A percentile compares a stretch with the other conserved stretches of the same genome.
These are phyloP conservation scores for Neurospora sp. DNA, from an alignment of 495 filamentous ascomycete species.

Conservation along the genomic window DNA sequence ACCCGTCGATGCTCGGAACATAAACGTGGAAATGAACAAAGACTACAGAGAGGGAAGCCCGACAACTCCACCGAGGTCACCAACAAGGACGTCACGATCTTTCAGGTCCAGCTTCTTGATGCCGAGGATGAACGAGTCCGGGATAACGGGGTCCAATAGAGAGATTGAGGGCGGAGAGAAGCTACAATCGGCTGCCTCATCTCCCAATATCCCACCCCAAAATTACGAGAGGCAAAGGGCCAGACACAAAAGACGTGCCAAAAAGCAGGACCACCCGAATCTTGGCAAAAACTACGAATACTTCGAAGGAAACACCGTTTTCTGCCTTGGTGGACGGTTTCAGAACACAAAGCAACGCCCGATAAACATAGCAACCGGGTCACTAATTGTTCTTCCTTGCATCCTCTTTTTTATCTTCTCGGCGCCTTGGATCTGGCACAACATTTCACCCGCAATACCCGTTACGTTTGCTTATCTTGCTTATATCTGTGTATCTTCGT, in stretches of 20 bases:
- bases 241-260: conserved; percentile 7
- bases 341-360: conserved; percentile 84
- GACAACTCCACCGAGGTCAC: conserved; percentile 20
- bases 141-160: conserved; percentile 38
- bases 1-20: conserved; percentile 38
- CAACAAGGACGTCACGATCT: conserved; percentile 58
- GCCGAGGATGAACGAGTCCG: conserved; percentile 37
- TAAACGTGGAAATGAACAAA: conserved; percentile 48
- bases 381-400: conserved; percentile 65
- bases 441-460: conserved; percentile 87
- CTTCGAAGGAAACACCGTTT: conserved; percentile 84
- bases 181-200: conserved; percentile 65
- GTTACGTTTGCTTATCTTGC: conserved; percentile 86
- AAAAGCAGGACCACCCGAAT: conserved; percentile 20
- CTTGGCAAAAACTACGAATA: conserved; percentile 71
- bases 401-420: conserved; percentile 80
- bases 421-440: conserved; percentile 80
- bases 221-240: conserved; percentile 15
- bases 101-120: conserved; percentile 60
- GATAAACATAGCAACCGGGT: conserved; percentile 81
- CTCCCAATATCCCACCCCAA: conserved; percentile 46
- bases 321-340: conserved; percentile 73
- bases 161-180: conserved; percentile 59
- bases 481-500: conserved; percentile 83
- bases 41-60: conserved; percentile 39